phyloP scores from a whole-genome alignment of 306 rosid species.

The Pachyrhizus erosus region DNA sequence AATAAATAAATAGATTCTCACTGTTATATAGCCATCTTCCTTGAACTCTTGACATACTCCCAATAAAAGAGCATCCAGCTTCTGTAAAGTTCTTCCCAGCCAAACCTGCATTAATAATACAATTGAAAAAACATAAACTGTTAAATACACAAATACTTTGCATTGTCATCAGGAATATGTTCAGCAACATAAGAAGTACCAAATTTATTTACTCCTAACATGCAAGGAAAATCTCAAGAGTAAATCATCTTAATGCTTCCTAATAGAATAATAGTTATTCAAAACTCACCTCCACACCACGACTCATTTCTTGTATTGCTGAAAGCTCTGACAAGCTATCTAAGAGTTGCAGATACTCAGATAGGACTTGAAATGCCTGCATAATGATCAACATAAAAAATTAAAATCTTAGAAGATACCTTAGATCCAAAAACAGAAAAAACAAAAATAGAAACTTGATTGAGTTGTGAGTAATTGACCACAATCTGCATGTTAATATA shows the following conservation, averaged over 20 bases:
- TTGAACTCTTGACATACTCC: constrained; percentile 95
- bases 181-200: not conserved
- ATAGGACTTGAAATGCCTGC: constrained; percentile 97
- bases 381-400: constrained; percentile 44
- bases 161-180: constrained; percentile 22
- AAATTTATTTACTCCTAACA: constrained; percentile 15
- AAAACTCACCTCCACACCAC: constrained; percentile 85
- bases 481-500: constrained; percentile 44
- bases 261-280: constrained; percentile 37
- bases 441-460: constrained; percentile 14
- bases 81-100: constrained; percentile 94
- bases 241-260: constrained; percentile 32
- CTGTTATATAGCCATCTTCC: constrained; percentile 83
- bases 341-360: constrained; percentile 92
- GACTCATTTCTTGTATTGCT: constrained; percentile 93
- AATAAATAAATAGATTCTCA: constrained; percentile 57
- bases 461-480: constrained; percentile 20
- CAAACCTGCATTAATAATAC: constrained; percentile 64
- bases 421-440: constrained; percentile 24
- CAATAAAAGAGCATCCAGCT: constrained; percentile 92
- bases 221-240: not conserved
- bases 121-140: constrained; percentile 27
- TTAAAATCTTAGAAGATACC: constrained; percentile 26
- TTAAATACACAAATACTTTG: constrained; percentile 33
- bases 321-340: constrained; percentile 91